A percentile compares a stretch with the other conserved stretches of the same genome.
Conservation (phyloP, 2,329 filamentous ascomycete genomes). For the Pseudogymnoascus verrucosus region DNA sequence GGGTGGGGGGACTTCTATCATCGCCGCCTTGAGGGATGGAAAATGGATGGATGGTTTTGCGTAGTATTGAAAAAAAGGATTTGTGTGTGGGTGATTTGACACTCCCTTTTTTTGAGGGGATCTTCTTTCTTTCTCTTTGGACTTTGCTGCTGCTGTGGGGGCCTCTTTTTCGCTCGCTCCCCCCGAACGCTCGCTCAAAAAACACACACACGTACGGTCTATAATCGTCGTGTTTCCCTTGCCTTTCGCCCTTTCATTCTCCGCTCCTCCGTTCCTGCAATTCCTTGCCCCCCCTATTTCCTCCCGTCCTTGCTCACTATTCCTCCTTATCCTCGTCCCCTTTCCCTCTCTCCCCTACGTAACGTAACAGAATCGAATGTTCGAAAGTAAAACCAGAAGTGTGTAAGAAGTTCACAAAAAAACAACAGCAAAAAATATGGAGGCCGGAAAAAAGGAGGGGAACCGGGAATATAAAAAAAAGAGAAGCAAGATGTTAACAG, state of each 20-base stretch:
- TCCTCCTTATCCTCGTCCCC: neutral
- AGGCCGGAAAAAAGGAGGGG: neutral
- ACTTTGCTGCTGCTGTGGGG: neutral
- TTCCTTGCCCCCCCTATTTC: neutral
- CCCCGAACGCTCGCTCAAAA: neutral
- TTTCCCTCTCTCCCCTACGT: neutral
- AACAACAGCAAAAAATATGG: neutral
- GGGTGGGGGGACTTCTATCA: neutral
- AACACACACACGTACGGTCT: slow-evolving; percentile 4
- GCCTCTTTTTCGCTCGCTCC: neutral
- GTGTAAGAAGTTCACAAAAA: neutral
- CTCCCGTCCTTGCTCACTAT: neutral
- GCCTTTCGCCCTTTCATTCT: neutral
- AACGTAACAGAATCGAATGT: slow-evolving; percentile 7
- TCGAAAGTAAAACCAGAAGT: slow-evolving; percentile 2
- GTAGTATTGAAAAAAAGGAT: neutral
- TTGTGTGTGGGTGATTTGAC: slow-evolving; percentile 3
- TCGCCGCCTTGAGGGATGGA: slow-evolving; percentile 7
- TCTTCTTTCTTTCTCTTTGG: neutral
- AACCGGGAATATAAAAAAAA: neutral
- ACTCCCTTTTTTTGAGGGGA: neutral
- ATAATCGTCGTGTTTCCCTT: slow-evolving; percentile 2
- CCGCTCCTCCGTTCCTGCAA: neutral
- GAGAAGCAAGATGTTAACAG: neutral
- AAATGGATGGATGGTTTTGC: slow-evolving; percentile 3